These are phyloP conservation scores for Trifolium dubium DNA, from an alignment of 306 rosid genomes.

Conservation along the genomic window DNA sequence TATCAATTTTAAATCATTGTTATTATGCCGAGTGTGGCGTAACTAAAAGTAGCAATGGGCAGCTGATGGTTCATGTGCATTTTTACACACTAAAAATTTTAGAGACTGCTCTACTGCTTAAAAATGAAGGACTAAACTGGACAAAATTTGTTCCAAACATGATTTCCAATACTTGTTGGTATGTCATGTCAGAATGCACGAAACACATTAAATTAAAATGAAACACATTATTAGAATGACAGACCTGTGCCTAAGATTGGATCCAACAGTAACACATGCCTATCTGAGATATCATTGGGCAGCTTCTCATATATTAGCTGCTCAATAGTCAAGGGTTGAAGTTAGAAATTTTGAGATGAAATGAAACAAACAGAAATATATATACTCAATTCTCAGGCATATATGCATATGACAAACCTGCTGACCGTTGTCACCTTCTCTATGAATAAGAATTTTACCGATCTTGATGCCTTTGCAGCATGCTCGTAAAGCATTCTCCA, in stretches of 20 bases:
- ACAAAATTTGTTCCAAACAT: neutral
- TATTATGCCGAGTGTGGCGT: neutral
- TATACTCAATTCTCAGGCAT: constrained; percentile 17
- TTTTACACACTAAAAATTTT: neutral
- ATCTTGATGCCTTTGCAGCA: constrained; percentile 99
- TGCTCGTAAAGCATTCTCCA: constrained; percentile 99
- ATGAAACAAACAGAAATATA: constrained; percentile 16
- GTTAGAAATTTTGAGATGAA: constrained; percentile 35
- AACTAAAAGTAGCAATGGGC: neutral
- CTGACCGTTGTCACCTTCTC: constrained; percentile 99
- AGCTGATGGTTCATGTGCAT: neutral
- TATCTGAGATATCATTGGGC: constrained; percentile 91
- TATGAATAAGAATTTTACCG: constrained; percentile 98
- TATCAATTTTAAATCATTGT: neutral
- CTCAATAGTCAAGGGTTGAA: constrained; percentile 42
- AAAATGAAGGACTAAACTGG: neutral
- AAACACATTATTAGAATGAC: constrained; percentile 36
- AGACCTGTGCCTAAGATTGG: constrained; percentile 98
- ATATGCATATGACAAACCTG: constrained; percentile 65
- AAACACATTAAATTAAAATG: neutral
- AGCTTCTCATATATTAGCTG: constrained; percentile 95
- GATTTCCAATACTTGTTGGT: neutral
- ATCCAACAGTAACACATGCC: constrained; percentile 94
- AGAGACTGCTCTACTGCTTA: neutral
- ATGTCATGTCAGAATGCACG: neutral